These are phyloP conservation scores for Aspergillus steynii DNA, from an alignment of 495 filamentous ascomycete genomes.

Conservation along the genomic window DNA sequence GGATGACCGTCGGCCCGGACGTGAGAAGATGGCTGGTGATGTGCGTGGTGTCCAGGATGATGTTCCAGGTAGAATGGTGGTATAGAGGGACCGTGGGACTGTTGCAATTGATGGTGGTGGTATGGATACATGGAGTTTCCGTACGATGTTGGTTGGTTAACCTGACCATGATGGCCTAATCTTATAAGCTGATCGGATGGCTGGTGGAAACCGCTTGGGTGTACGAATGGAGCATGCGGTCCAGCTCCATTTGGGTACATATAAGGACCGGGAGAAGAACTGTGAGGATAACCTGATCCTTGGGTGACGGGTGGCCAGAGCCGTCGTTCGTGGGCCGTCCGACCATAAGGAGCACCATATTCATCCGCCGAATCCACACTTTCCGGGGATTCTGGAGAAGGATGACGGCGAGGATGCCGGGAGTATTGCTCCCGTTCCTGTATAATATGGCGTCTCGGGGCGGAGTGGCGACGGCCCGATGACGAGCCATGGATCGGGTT, in stretches of 20 bases:
- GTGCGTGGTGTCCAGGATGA: slow-evolving; percentile 31
- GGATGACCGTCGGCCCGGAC: slow-evolving; percentile 33
- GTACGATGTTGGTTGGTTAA: slow-evolving; percentile 35
- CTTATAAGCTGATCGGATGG: slow-evolving; percentile 43
- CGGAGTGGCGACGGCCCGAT: slow-evolving; percentile 42
- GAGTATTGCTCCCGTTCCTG: slow-evolving; percentile 38
- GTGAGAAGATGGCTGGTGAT: slow-evolving; percentile 27
- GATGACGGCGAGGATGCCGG: slow-evolving; percentile 47
- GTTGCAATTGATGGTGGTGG: slow-evolving; percentile 33
- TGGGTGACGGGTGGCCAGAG: slow-evolving; percentile 38
- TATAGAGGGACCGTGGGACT: slow-evolving; percentile 32
- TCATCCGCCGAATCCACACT: slow-evolving; percentile 57
- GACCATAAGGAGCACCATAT: slow-evolving; percentile 37
- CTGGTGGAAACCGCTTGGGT: slow-evolving; percentile 29
- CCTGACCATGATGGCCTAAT: slow-evolving; percentile 39
- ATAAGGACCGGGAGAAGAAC: slow-evolving; percentile 46
- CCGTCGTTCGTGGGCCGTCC: slow-evolving; percentile 36
- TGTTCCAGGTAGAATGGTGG: slow-evolving; percentile 42
- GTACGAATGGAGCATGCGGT: slow-evolving; percentile 26
- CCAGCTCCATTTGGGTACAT: slow-evolving; percentile 32
- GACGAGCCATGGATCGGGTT: slow-evolving; percentile 42
- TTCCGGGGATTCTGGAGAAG: slow-evolving; percentile 52
- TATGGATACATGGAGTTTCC: slow-evolving; percentile 41
- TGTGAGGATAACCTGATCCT: slow-evolving; percentile 47
- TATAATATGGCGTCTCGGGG: slow-evolving; percentile 39